Conservation (phyloP, 345 rosid genomes). For the Ailanthus altissimus region DNA sequence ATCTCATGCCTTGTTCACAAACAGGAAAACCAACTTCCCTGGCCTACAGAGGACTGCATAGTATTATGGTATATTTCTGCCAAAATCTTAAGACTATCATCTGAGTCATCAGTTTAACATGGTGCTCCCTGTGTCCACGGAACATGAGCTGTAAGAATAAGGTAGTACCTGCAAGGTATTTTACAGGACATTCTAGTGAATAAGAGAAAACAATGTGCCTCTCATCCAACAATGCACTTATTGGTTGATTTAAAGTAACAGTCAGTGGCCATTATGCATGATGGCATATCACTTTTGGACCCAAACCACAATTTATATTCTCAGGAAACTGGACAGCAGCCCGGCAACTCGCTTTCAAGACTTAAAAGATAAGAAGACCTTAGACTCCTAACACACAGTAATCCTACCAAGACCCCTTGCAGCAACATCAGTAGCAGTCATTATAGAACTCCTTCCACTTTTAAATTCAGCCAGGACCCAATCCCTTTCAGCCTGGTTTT, state of each 20-base stretch:
- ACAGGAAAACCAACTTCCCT: slow-evolving; percentile 1
- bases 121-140: slow-evolving; percentile 41
- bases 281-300: slow-evolving; percentile 37
- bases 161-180: slow-evolving; percentile 21
- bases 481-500: slow-evolving; percentile 91
- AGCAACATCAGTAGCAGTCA: slow-evolving; percentile 99
- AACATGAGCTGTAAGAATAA: slow-evolving; percentile 40
- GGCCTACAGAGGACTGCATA: slow-evolving; percentile 19
- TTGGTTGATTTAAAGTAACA: slow-evolving; percentile 16
- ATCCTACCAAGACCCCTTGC: slow-evolving; percentile 99
- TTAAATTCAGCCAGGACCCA: slow-evolving; percentile 95
- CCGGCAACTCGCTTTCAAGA: slow-evolving; percentile 71
- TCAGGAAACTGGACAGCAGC: slow-evolving; percentile 92
- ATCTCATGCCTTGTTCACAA: neutral
- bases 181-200: slow-evolving; percentile 27
- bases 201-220: slow-evolving; percentile 33
- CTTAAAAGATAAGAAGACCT: slow-evolving; percentile 47
- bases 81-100: slow-evolving; percentile 12
- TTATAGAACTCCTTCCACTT: slow-evolving; percentile 87
- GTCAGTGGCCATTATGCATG: slow-evolving; percentile 15
- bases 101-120: slow-evolving; percentile 17
- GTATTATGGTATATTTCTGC: slow-evolving; percentile 2
- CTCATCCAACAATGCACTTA: slow-evolving; percentile 44
- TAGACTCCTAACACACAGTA: slow-evolving; percentile 63
- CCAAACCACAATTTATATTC: slow-evolving; percentile 58